A percentile compares a stretch with the other conserved stretches of the same genome.
phyloP scores from a whole-genome alignment of 148 eudicot species.

The Rhododendron simsii region DNA sequence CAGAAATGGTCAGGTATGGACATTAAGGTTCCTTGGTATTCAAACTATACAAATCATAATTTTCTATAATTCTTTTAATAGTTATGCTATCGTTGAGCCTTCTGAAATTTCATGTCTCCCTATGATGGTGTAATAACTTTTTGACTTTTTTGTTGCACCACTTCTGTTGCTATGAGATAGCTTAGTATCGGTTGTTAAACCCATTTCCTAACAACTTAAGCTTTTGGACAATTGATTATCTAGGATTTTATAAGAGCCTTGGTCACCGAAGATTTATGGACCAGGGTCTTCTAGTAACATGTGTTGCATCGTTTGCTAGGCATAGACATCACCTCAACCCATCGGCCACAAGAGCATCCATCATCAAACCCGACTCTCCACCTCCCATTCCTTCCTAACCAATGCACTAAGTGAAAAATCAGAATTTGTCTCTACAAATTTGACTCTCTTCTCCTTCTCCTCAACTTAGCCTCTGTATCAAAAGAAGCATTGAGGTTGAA shows the following conservation, averaged over 20 bases:
- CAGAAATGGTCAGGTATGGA: slow-evolving; percentile 78
- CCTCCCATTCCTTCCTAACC: not conserved
- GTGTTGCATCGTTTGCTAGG: not conserved
- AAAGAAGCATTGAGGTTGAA: not conserved
- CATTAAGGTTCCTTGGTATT: not conserved
- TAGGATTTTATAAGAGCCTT: not conserved
- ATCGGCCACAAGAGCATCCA: not conserved
- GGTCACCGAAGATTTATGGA: not conserved
- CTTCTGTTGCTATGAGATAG: not conserved
- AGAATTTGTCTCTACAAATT: not conserved
- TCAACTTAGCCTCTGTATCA: not conserved
- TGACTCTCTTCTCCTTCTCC: not conserved
- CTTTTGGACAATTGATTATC: not conserved
- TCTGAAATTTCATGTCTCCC: not conserved
- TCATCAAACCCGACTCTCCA: not conserved
- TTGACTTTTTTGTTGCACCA: not conserved
- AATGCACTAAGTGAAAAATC: not conserved
- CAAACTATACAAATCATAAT: not conserved
- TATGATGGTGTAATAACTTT: not conserved
- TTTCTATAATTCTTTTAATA: not conserved
- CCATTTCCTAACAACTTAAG: not conserved
- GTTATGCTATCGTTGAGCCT: slow-evolving; percentile 5
- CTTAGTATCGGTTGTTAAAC: not conserved
- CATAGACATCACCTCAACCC: not conserved
- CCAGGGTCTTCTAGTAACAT: not conserved